Evolutionary conservation across 768 basidiomycete species (phyloP), one percentile per base, ranked within the genome.

Genomic region (Boletus rubescentipes): DNA sequence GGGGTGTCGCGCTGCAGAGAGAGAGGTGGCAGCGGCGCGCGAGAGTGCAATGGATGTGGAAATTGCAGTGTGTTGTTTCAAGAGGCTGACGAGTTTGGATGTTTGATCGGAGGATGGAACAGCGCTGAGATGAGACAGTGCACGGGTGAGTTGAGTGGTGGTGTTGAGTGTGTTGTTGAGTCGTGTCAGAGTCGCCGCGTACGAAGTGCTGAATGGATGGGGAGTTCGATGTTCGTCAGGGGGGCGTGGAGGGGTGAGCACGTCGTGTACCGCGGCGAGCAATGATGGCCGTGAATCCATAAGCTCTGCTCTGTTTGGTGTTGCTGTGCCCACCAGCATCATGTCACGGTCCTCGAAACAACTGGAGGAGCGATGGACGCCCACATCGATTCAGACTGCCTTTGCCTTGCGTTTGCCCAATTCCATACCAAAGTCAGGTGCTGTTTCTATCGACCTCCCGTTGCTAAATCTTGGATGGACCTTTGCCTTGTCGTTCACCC

Each of bases 71-170:
- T 85, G 79, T 64, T 91, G 85, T 29, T 85, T 81, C 61, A 89
- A 73, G 23, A 84, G 75, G 15, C 87, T 87, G 32, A 87, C 75
- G 7, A 89, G 75, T 60, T 89, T 90, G 14, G 85, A 77, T 45
- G 86, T 85, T 29, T 80, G 75, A 56, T 83, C 75, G 9, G 80
- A 75, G 11, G 77, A 70, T 8, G 83, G 68, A 15, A 77, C 56
- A 60, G 53, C 46, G 21, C 82, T 81, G 45, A 78, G 64, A 26
- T 77, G 69, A 9, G 60, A 73, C 26, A 89, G 70, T 0, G 84
- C 84, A 64, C 79, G 72, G 3, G 78, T 77, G 14, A 86, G 67
- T 59, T 83, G 78, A 36, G 77, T 73, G 12, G 83, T 75, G 10
- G 79, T 70, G 48, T 80, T 73, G 45, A 84, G 73, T 11, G 86